A percentile compares a stretch with the other conserved stretches of the same genome.
Conservation (phyloP, 192 early-diverging fungal species). For the Coemansia sp. region DNA sequence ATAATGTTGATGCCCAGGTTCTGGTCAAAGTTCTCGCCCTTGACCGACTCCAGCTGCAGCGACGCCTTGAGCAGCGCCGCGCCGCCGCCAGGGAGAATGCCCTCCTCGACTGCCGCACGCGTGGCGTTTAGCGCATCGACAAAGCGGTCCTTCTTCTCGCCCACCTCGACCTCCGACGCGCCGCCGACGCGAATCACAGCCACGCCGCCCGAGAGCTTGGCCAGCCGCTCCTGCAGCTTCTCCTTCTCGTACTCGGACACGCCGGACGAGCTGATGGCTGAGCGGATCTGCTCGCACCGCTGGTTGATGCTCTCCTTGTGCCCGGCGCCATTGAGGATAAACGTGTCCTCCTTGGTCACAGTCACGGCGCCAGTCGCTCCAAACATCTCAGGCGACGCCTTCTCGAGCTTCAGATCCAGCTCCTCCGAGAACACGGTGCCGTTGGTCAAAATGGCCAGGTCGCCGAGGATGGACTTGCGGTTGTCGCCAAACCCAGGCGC, state of each 20-base stretch:
- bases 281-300: slow-evolving; percentile 97
- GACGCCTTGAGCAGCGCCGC: slow-evolving; percentile 93
- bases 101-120: slow-evolving; percentile 98
- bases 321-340: slow-evolving; percentile 94
- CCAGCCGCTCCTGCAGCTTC: slow-evolving; percentile 99
- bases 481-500: slow-evolving; percentile 99
- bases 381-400: slow-evolving; percentile 85
- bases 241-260: slow-evolving; percentile 98
- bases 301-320: slow-evolving; percentile 84
- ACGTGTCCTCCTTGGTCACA: slow-evolving; percentile 99
- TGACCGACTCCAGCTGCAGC: slow-evolving; percentile 74
- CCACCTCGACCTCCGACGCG: slow-evolving; percentile 97
- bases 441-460: slow-evolving; percentile 96
- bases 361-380: slow-evolving; percentile 85
- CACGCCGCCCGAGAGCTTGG: slow-evolving; percentile 97
- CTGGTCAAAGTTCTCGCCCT: slow-evolving; percentile 99
- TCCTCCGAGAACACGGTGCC: slow-evolving; percentile 97
- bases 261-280: slow-evolving; percentile 72
- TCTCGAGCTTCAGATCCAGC: slow-evolving; percentile 95
- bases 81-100: slow-evolving; percentile 98
- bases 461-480: slow-evolving; percentile 97
- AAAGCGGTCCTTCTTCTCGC: slow-evolving; percentile 99
- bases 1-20: slow-evolving; percentile 97
- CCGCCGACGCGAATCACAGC: slow-evolving; percentile 99
- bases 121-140: slow-evolving; percentile 98